Evolutionary conservation across 2,329 filamentous ascomycete species (phyloP).

Genomic region (Apiospora marii): DNA sequence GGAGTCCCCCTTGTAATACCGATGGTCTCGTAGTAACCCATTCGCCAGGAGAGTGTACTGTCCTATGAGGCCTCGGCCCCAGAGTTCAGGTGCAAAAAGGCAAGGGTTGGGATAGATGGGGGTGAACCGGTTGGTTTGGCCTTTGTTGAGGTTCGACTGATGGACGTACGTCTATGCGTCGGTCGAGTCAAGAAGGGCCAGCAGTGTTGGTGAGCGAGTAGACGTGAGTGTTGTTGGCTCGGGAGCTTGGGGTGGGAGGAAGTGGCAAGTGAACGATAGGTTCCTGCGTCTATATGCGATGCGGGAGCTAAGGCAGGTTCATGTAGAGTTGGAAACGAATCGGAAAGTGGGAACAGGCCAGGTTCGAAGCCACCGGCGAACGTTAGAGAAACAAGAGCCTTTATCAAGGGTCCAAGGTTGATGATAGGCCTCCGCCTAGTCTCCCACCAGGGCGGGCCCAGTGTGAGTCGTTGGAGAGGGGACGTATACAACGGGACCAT

Average conservation of each 20-base stretch:
- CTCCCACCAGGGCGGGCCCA: background rate
- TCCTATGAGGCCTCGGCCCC: slow-evolving; percentile 14
- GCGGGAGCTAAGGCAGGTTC: slow-evolving; percentile 35
- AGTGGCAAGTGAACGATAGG: slow-evolving; percentile 26
- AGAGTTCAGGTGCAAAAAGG: background rate
- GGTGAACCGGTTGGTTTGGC: background rate
- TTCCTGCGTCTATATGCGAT: slow-evolving; percentile 32
- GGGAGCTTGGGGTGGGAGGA: slow-evolving; percentile 29
- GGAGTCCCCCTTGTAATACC: slow-evolving; percentile 29
- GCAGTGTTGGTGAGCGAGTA: background rate
- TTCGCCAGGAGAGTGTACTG: slow-evolving; percentile 22
- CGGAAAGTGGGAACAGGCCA: slow-evolving; percentile 32
- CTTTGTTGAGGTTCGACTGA: slow-evolving; percentile 8
- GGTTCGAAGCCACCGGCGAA: slow-evolving; percentile 28
- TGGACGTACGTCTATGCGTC: slow-evolving; percentile 26
- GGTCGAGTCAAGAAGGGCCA: slow-evolving; percentile 11
- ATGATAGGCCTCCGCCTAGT: slow-evolving; percentile 36
- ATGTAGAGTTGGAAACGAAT: slow-evolving; percentile 34
- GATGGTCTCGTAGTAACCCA: slow-evolving; percentile 27
- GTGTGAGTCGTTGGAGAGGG: background rate
- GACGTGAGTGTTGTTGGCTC: background rate
- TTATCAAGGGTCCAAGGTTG: slow-evolving; percentile 36
- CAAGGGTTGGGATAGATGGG: background rate
- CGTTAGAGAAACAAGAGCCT: slow-evolving; percentile 31
- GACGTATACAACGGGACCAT: background rate